Base-by-base conservation (phyloP, 2,329 filamentous ascomycete species). In the Trichoderma sp. region DNA sequence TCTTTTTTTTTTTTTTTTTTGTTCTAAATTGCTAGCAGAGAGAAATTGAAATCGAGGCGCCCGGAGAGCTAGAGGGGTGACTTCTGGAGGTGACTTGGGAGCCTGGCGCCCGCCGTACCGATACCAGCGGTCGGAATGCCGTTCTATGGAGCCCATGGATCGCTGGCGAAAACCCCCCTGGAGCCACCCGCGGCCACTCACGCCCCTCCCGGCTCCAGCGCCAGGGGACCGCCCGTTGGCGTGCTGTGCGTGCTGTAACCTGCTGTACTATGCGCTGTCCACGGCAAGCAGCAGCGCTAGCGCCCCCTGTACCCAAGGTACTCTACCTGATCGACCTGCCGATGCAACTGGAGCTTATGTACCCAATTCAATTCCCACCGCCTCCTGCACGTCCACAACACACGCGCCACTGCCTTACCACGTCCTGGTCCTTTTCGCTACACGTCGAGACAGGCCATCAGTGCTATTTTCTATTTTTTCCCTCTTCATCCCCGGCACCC, bases 341-440 rank as follows among this genome's bases (percentile, higher is more conserved):
- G 28, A 50, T 68, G 65, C 53, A 15, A 43, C 53, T 58, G 32
- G 65, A 23, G 67, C 57, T 62, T 12, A 62, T 50, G 55, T 68
- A 62, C 66, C 66, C 57, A 69, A 61, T 62, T 61, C 57, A 68
- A 61, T 62, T 61, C 67, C 67, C 67, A 69, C 67, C 67, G 67
- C 67, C 67, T 69, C 64, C 67, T 69, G 67, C 67, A 69, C 67
- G 57, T 53, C 67, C 67, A 62, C 67, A 62, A 69, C 47, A 62
- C 66, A 36, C 64, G 32, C 64, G 32, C 64, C 34, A 55, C 68
- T 62, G 23, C 55, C 63, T 62, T 62, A 58, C 63, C 58, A 59
- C 63, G 55, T 68, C 70, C 71, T 72, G 63, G 39, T 63, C 70
- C 71, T 72, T 72, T 68, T 69, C 57, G 47, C 36, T 61, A 69